Evolutionary conservation across 164 flowering plant species (phyloP).

Genomic region (Magnolia sinica): DNA sequence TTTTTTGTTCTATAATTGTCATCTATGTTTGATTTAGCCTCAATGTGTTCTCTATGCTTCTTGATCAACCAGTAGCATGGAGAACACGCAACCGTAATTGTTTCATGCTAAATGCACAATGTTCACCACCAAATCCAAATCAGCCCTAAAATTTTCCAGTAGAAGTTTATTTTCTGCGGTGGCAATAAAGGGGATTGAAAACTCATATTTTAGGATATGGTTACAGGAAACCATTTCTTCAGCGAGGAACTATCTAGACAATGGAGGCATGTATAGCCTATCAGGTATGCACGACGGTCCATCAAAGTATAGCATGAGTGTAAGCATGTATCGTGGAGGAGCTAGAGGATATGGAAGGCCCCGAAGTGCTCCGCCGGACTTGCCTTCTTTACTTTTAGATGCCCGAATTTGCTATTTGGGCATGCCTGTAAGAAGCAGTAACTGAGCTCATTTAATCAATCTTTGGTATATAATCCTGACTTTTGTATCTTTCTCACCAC

Average conservation of each 20-base stretch:
- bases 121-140: background rate
- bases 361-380: conserved; percentile 80
- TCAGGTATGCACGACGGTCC: conserved; percentile 49
- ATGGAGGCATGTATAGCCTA: conserved; percentile 68
- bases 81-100: background rate
- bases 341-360: conserved; percentile 66
- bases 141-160: background rate
- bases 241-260: conserved; percentile 54
- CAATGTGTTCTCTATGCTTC: background rate
- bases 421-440: conserved; percentile 71
- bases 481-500: background rate
- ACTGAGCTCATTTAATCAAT: background rate
- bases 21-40: background rate
- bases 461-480: background rate
- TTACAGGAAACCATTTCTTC: conserved; percentile 79
- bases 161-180: background rate
- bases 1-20: background rate
- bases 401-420: conserved; percentile 78
- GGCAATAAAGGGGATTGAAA: background rate
- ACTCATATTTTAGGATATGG: conserved; percentile 11
- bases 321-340: conserved; percentile 66
- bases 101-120: background rate
- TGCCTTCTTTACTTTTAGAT: conserved; percentile 88
- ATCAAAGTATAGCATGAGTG: conserved; percentile 65
- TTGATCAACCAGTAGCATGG: background rate